These are phyloP conservation scores for Exophiala mesophila DNA, from an alignment of 2,329 filamentous ascomycete genomes.

Conservation along the genomic window DNA sequence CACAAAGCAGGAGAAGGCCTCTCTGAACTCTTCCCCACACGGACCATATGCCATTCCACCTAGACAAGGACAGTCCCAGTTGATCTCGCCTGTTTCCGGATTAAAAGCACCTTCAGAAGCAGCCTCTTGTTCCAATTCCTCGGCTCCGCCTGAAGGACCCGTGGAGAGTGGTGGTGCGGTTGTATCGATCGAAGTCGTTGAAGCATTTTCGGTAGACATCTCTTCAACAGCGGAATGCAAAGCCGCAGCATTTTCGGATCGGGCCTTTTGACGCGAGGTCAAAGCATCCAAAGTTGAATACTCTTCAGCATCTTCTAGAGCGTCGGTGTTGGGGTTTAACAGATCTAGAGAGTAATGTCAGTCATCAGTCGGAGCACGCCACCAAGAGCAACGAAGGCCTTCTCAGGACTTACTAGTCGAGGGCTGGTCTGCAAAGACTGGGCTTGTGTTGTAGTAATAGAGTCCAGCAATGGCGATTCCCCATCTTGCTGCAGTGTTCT, in stretches of 20 bases:
- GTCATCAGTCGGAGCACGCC: too few species aligned
- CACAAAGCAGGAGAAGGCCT: constrained; percentile 98
- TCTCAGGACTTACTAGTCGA: constrained; percentile 60
- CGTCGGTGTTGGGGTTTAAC: constrained; percentile 24
- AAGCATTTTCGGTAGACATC: constrained; percentile 19
- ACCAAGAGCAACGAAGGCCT: too few species aligned
- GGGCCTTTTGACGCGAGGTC: constrained; percentile 25
- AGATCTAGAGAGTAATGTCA: constrained; percentile 22
- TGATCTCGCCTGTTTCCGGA: constrained; percentile 97
- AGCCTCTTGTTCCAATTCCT: constrained; percentile 72
- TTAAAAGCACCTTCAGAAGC: constrained; percentile 90
- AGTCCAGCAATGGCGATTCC: constrained; percentile 69
- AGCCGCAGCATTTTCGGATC: constrained; percentile 46
- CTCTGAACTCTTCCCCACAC: constrained; percentile 91
- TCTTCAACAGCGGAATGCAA: constrained; percentile 34
- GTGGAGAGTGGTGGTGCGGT: constrained; percentile 22
- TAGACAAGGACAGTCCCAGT: constrained; percentile 98
- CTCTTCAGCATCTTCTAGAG: constrained; percentile 16
- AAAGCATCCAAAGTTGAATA: constrained; percentile 22
- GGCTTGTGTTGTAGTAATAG: constrained; percentile 93
- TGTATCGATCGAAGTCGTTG: constrained; percentile 14
- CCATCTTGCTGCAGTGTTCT: constrained; percentile 68
- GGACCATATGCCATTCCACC: constrained; percentile 96
- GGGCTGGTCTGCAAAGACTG: constrained; percentile 78
- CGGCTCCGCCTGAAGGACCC: constrained; percentile 33